phyloP scores from a whole-genome alignment of 140 eudicot species.

The Bidens hawaiensis region DNA sequence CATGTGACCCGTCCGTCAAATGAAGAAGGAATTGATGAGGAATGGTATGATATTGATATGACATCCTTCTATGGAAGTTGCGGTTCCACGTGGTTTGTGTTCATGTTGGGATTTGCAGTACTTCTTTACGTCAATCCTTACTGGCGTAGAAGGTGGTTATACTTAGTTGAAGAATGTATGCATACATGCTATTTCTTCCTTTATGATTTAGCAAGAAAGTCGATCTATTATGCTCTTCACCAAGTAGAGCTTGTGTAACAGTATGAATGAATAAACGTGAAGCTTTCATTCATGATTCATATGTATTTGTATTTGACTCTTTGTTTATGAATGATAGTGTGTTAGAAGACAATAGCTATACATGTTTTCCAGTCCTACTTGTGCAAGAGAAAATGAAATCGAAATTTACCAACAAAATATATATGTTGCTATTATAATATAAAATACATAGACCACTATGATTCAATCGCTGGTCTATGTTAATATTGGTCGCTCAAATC shows the following conservation, averaged over 20 bases:
- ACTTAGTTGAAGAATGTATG: constrained; percentile 16
- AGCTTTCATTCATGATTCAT: background rate
- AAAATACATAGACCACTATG: too few species aligned
- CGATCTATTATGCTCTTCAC: background rate
- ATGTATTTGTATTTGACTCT: background rate
- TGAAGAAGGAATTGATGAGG: background rate
- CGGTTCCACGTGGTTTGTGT: background rate
- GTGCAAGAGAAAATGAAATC: too few species aligned
- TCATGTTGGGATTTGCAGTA: constrained; percentile 15
- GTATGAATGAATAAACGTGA: too few species aligned
- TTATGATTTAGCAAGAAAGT: constrained; percentile 6
- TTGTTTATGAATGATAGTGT: too few species aligned
- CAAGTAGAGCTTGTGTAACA: background rate
- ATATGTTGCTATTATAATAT: too few species aligned
- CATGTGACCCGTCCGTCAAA: constrained; percentile 11
- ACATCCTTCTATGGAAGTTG: constrained; percentile 13
- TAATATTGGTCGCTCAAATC: too few species aligned
- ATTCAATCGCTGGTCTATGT: too few species aligned
- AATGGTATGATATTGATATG: constrained; percentile 21
- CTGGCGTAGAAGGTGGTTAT: constrained; percentile 28
- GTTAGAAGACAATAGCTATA: too few species aligned
- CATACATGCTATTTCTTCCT: constrained; percentile 17
- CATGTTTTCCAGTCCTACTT: too few species aligned
- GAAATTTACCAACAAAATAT: too few species aligned
- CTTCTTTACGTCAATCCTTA: constrained; percentile 20